Conservation (phyloP, 2,329 filamentous ascomycete species). For the Colletotrichum viniferum region DNA sequence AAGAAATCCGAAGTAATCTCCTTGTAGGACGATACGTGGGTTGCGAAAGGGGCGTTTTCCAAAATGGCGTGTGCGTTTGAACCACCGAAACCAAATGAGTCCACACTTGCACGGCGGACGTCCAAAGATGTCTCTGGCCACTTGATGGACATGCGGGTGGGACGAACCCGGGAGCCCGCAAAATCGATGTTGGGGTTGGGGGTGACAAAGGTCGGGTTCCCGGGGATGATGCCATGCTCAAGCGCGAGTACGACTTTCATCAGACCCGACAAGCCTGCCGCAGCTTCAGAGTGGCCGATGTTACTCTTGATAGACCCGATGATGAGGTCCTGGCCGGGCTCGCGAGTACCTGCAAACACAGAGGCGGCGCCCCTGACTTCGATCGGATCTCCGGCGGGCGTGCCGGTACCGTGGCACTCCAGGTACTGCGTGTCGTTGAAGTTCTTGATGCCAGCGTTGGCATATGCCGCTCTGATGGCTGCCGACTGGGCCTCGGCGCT, state of each 20-base stretch:
- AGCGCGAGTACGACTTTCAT: constrained; percentile 33
- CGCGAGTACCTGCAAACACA: constrained; percentile 26
- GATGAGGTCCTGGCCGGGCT: constrained; percentile 22
- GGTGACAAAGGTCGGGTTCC: constrained; percentile 23
- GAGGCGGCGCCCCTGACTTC: constrained; percentile 33
- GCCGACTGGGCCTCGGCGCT: constrained; percentile 31
- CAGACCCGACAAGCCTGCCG: constrained; percentile 30
- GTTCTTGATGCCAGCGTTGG: constrained; percentile 27
- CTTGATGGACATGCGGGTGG: background rate
- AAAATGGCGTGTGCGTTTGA: constrained; percentile 35
- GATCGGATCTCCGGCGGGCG: constrained; percentile 38
- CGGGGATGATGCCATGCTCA: constrained; percentile 29
- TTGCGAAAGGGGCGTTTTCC: background rate
- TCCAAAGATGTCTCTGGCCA: background rate
- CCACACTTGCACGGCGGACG: constrained; percentile 31
- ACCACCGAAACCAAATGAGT: constrained; percentile 40
- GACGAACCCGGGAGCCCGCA: background rate
- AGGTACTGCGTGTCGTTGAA: constrained; percentile 31
- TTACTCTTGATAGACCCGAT: constrained; percentile 38
- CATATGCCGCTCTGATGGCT: constrained; percentile 33
- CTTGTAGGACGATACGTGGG: background rate
- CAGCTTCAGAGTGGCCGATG: constrained; percentile 33
- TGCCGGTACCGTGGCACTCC: constrained; percentile 46
- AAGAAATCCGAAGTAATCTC: background rate
- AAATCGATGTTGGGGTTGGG: constrained; percentile 30